Evolutionary conservation across 176 grass and related monocot genomes (phyloP), one percentile per base, ranked within the genome.

Genomic region (Oryza australiensis): DNA sequence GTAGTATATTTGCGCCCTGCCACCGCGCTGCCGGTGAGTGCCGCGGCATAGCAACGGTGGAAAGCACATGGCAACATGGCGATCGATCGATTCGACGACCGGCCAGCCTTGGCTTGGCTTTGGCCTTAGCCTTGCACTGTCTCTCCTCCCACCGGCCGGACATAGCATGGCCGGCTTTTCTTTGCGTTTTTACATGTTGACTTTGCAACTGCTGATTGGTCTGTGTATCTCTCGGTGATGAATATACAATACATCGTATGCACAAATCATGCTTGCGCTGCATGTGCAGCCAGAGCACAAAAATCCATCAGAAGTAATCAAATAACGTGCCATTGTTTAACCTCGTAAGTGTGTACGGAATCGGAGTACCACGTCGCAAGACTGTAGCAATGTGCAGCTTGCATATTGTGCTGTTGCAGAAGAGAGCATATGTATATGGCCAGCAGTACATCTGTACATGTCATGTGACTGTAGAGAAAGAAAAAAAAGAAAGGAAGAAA

Each of bases 171-270:
- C 70, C 40, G 71, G n/a, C 59, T 23, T 68, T 74, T 71, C 38
- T 16, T 77, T 69, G 72, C 78, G 12, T 82, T 82, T 81, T 82
- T 81, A 76, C 64, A 7, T 70, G 15, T 64, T 82, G 86, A 82
- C 53, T 49, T 77, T 2, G 72, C 72, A 14, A 20, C 18, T 3
- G 35, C 68, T 46, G 55, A 9, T 59, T 12, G 18, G 16, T 35
- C 41, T 49, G 15, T 13, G 35, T 37, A 7, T 35, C 12, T 4
- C 14, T 1, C 3, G 35, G 7, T 37, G 35, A 46, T 10, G 0
- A 33, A 30, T 72, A 69, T 34, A 18, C n/a, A 15, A 30, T 43
- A 7, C 5, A 26, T 14, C 35, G 32, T 76, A 42, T 68, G 46
- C 12, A 28, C 63, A 15, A 37, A 37, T 20, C 41, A 29, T 55